Percentiles rank a stretch among this genome's conserved stretches.
These are phyloP conservation scores for Aegilops speltoides DNA, from an alignment of 176 grass and related monocot genomes.

Conservation along the genomic window DNA sequence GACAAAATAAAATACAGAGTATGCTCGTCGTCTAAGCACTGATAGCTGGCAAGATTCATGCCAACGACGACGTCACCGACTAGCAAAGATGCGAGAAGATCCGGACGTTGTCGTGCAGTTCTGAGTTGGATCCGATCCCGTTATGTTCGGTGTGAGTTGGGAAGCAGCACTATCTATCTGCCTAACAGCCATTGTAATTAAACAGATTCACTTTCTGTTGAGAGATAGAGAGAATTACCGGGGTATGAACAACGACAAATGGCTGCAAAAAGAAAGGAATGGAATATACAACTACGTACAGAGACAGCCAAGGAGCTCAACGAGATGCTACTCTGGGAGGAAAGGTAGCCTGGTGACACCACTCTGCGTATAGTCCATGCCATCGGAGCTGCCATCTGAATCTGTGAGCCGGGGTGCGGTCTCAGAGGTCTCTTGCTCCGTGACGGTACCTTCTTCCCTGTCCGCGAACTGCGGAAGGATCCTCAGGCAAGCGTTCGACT, in stretches of 20 bases:
- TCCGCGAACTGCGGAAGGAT: slow-evolving; percentile 54
- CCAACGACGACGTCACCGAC: neutral
- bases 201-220: neutral
- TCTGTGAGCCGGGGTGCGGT: neutral
- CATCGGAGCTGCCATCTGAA: slow-evolving; percentile 17
- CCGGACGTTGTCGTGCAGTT: neutral
- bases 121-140: neutral
- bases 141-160: neutral
- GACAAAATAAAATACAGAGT: neutral
- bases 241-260: neutral
- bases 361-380: slow-evolving; percentile 40
- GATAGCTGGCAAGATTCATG: neutral
- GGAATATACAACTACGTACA: slow-evolving; percentile 11
- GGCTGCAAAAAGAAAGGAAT: neutral
- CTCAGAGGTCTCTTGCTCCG: slow-evolving; percentile 15
- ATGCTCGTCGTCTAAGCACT: neutral
- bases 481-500: slow-evolving; percentile 37
- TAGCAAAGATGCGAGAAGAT: neutral
- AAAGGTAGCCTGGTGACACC: slow-evolving; percentile 54
- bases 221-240: neutral
- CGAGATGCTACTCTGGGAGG: slow-evolving; percentile 49
- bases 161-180: slow-evolving; percentile 16
- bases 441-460: neutral
- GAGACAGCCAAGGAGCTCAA: neutral
- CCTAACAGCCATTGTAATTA: neutral